A percentile compares a stretch with the other conserved stretches of the same genome.
Evolutionary conservation across 805 yeast genomes (phyloP).

Genomic region (Yueomyces sinensis): DNA sequence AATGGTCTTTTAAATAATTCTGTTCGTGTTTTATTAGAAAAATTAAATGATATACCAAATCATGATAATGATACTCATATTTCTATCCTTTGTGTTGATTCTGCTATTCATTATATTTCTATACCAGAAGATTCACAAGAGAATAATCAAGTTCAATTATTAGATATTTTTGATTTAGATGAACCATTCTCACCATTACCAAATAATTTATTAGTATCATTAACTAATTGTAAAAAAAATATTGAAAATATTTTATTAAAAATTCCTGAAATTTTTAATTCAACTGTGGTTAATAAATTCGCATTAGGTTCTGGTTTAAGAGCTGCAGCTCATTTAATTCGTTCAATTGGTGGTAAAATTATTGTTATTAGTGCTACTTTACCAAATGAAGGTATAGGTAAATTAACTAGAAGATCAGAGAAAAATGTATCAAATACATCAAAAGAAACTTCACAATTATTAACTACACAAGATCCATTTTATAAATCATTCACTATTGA

Average conservation of each 20-base stretch:
- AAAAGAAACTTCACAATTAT: slow-evolving; percentile 65
- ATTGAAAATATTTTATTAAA: slow-evolving; percentile 62
- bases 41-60: slow-evolving; percentile 82
- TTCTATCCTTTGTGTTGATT: slow-evolving; percentile 80
- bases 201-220: slow-evolving; percentile 56
- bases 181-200: slow-evolving; percentile 91
- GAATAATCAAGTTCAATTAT: slow-evolving; percentile 47
- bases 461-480: slow-evolving; percentile 67
- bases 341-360: slow-evolving; percentile 81
- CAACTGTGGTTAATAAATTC: slow-evolving; percentile 43
- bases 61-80: slow-evolving; percentile 70
- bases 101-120: slow-evolving; percentile 67
- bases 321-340: slow-evolving; percentile 69
- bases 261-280: slow-evolving; percentile 59
- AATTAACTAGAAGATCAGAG: slow-evolving; percentile 70
- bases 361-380: slow-evolving; percentile 65
- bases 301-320: slow-evolving; percentile 89
- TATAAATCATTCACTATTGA: slow-evolving; percentile 93
- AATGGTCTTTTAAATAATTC: slow-evolving; percentile 78
- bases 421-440: slow-evolving; percentile 49
- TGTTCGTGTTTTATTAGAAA: slow-evolving; percentile 73
- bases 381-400: slow-evolving; percentile 80
- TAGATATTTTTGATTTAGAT: slow-evolving; percentile 84
- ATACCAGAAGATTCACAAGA: slow-evolving; percentile 34
- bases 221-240: slow-evolving; percentile 61